Evolutionary conservation across 306 rosid species (phyloP).

Genomic region (Rosa lucieae): DNA sequence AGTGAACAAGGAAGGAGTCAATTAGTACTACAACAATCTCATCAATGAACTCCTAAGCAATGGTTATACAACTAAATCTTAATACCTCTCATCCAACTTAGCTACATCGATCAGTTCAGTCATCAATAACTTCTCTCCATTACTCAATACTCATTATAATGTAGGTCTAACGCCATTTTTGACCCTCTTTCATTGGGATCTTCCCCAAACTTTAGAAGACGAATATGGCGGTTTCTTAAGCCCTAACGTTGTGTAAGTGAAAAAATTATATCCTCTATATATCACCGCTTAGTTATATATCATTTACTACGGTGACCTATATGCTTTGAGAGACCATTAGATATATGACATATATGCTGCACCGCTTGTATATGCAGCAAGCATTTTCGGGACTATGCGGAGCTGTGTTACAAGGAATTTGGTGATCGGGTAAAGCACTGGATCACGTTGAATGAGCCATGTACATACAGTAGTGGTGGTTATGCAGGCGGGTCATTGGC

Average conservation of each 20-base stretch:
- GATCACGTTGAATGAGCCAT: constrained; percentile 58
- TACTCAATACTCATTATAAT: neutral
- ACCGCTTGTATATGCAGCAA: constrained; percentile 21
- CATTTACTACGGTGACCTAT: neutral
- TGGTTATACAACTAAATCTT: constrained; percentile 29
- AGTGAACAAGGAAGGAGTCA: constrained; percentile 48
- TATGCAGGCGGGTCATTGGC: constrained; percentile 19
- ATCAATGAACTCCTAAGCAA: constrained; percentile 48
- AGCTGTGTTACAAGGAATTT: constrained; percentile 49
- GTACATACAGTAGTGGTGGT: constrained; percentile 2
- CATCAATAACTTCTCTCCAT: neutral
- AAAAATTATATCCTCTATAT: neutral
- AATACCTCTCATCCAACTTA: neutral
- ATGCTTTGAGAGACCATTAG: neutral
- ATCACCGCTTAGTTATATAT: neutral
- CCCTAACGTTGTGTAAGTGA: constrained; percentile 43
- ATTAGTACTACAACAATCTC: constrained; percentile 49
- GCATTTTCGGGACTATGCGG: constrained; percentile 45
- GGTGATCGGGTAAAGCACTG: constrained; percentile 62
- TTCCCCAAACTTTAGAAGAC: constrained; percentile 63
- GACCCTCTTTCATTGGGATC: constrained; percentile 74
- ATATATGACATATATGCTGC: neutral
- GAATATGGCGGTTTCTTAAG: constrained; percentile 63
- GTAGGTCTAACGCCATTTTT: constrained; percentile 45
- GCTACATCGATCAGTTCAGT: neutral